Base-by-base conservation (phyloP, 2,329 filamentous ascomycete genomes). In the Albifimbria verrucaria region DNA sequence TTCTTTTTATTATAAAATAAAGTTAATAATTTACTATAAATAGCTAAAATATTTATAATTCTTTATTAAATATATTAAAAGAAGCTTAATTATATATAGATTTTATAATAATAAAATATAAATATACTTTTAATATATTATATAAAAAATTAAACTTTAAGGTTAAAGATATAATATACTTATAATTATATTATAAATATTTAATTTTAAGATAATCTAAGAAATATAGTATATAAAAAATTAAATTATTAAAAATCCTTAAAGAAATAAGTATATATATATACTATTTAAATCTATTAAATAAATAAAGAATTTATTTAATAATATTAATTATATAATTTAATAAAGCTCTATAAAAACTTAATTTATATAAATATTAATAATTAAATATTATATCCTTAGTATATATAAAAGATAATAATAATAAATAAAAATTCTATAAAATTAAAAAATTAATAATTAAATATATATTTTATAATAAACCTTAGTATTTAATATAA, bases 211-310 rank as follows among this genome's bases (percentile, higher is more conserved):
- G 15, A 15, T 32, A 32, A 32, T 48, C 23, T 39, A 28, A 28
- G 43, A 53, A 49, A 50, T 23, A 21, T 28, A 47, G 46, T 2
- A 46, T 39, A 6, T 53, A n/a, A n/a, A 48, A 55, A 43, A n/a
- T 43, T 41, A 41, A 23, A 52, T 22, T 32, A 54, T 48, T 51
- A n/a, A 55, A 12, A 32, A 32, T 32, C 26, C 26, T 50, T 41
- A 22, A 21, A 42, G 46, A 23, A 51, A 48, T 32, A 9, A 32
- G 26, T 9, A 32, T 15, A 9, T 32, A 32, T 32, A 32, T 32
- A 32, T 32, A 32, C 15, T 32, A 32, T n/a, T n/a, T n/a, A n/a
- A n/a, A n/a, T n/a, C n/a, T n/a, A n/a, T n/a, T n/a, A n/a, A n/a
- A n/a, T n/a, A n/a, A n/a, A n/a, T n/a, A n/a, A n/a, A 7, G 18